Base-by-base conservation (phyloP, 441 rosid genomes). In the Rhodomyrtus psidioides region DNA sequence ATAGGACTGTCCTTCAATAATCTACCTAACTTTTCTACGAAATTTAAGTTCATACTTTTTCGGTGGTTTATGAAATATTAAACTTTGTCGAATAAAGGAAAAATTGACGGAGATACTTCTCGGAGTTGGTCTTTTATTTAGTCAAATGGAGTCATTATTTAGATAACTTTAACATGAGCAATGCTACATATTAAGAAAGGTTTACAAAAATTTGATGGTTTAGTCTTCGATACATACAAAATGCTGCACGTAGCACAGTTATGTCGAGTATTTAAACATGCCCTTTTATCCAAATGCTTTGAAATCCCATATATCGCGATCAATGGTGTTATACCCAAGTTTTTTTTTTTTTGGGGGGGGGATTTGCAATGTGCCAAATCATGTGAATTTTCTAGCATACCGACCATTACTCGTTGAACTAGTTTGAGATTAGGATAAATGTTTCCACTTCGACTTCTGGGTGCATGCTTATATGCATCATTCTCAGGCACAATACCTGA, bases 401-500 rank as follows among this genome's bases (percentile, higher is more conserved):
- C 9, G 10, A 70, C 51, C 49, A 10, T 70, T 12, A 70, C 49
- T 39, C 21, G 79, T 39, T 24, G 0, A 39, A 3, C 23, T 70
- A 70, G 79, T 39, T 49, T 51, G 83, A 30, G 21, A 81, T 4
- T 8, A n/a, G 83, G 55, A 81, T 23, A 51, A 54, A 17, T 53
- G 55, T 81, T 81, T 81, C 55, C 4, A 51, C 16, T 51, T 17
- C 57, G 1, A 12, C 46, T 16, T 16, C 9, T 49, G 30, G 57
- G 39, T 7, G 55, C 21, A 51, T 16, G 60, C 58, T 53, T 17
- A 53, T 15, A 26, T 82, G 39, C 58, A 54, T 82, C 44, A 27
- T 55, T 19, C 89, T 88, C 93, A 94, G 97, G 96, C 96, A 87
- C 92, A 92, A 74, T 90, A 54, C 62, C 16, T 92, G 92, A 91